phyloP scores from a whole-genome alignment of 1,284 basidiomycete species.

The Xanthoconium separans region DNA sequence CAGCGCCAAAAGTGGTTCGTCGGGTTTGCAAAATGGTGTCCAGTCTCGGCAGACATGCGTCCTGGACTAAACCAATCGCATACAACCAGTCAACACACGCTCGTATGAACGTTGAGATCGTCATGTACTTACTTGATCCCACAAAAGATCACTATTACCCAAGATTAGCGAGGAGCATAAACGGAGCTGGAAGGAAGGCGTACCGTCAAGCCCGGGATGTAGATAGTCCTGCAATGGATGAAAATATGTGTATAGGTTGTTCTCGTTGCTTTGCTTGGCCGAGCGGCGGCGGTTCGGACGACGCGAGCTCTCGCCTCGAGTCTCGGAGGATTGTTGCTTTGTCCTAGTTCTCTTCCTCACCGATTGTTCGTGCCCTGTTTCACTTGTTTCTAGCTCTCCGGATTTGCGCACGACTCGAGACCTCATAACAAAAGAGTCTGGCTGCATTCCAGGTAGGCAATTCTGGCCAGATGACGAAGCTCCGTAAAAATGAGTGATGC shows the following conservation, averaged over 20 bases:
- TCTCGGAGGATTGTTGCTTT: neutral
- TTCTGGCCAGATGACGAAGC: too few species aligned
- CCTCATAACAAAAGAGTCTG: too few species aligned
- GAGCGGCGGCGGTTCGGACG: neutral
- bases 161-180: neutral
- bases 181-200: conserved; percentile 10
- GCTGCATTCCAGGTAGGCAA: too few species aligned
- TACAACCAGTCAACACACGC: neutral
- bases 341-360: neutral
- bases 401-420: too few species aligned
- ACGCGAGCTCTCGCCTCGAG: neutral
- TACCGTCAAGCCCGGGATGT: conserved; percentile 43
- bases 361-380: neutral
- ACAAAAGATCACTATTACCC: conserved; percentile 28
- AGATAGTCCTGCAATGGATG: conserved; percentile 41
- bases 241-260: conserved; percentile 35
- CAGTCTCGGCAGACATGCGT: conserved; percentile 41
- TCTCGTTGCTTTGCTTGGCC: conserved; percentile 24
- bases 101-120: neutral
- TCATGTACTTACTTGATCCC: conserved; percentile 30
- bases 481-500: too few species aligned
- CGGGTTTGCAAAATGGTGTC: conserved; percentile 55
- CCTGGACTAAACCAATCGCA: conserved; percentile 33
- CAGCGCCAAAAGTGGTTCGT: conserved; percentile 51
- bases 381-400: neutral